phyloP scores from a whole-genome alignment of 441 rosid genomes.

The Erodium texanum region DNA sequence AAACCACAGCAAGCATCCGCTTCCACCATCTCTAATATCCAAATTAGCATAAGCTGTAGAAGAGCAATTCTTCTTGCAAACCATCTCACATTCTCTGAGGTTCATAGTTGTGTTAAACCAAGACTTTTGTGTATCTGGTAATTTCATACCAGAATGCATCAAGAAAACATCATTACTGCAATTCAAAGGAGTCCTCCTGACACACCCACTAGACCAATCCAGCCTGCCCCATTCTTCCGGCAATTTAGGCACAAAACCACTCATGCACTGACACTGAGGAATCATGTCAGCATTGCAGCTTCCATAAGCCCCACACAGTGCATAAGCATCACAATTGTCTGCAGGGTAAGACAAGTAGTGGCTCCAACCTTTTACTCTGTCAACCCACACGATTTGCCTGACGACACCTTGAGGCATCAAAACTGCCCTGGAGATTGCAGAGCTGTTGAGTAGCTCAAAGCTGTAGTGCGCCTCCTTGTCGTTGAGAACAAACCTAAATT shows the following conservation, averaged over 20 bases:
- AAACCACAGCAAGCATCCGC: slow-evolving; percentile 1
- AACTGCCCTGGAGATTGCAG: too few species aligned
- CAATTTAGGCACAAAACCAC: slow-evolving; percentile 18
- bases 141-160: slow-evolving; percentile 3
- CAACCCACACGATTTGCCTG: slow-evolving; percentile 2
- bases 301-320: slow-evolving; percentile 20
- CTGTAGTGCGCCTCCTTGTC: slow-evolving; percentile 13
- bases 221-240: background rate
- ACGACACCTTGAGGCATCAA: background rate
- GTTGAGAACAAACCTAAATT: slow-evolving; percentile 7
- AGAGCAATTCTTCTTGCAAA: slow-evolving; percentile 21
- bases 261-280: slow-evolving; percentile 22
- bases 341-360: background rate
- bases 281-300: slow-evolving; percentile 20
- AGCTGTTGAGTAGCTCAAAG: background rate
- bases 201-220: slow-evolving; percentile 18
- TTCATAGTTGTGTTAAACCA: slow-evolving; percentile 16
- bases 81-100: slow-evolving; percentile 2
- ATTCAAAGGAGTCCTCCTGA: background rate
- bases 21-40: background rate
- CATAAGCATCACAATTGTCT: slow-evolving; percentile 17
- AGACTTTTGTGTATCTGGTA: slow-evolving; percentile 9
- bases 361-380: background rate
- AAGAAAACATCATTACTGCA: slow-evolving; percentile 13
- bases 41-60: slow-evolving; percentile 49